Conservation (phyloP, 2,329 filamentous ascomycete genomes). For the Xylariaceae sp. region DNA sequence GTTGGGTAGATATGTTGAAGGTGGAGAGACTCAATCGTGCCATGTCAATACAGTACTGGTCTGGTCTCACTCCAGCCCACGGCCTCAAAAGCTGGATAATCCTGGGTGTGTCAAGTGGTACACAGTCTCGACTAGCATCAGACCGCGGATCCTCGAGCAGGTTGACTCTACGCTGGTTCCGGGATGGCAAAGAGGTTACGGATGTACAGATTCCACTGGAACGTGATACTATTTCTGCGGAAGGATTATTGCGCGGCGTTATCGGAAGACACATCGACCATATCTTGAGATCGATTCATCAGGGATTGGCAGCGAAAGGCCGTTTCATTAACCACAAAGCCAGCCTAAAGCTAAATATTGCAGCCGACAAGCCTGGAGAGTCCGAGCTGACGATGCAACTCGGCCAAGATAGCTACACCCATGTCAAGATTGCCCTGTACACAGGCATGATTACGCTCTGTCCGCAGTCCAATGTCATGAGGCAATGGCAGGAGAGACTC, state of each 20-base stretch:
- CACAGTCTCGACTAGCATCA: constrained; percentile 37
- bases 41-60: constrained; percentile 90
- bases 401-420: constrained; percentile 56
- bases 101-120: constrained; percentile 71
- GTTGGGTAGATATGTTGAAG: constrained; percentile 75
- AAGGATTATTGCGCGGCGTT: constrained; percentile 67
- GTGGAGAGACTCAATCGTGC: constrained; percentile 78
- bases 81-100: constrained; percentile 87
- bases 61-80: constrained; percentile 50
- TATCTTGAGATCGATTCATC: constrained; percentile 64
- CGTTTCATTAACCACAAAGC: constrained; percentile 61
- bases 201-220: constrained; percentile 66
- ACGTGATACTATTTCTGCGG: constrained; percentile 64
- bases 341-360: constrained; percentile 54
- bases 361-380: constrained; percentile 58
- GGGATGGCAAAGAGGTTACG: constrained; percentile 71
- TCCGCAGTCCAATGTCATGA: constrained; percentile 55
- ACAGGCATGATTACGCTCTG: constrained; percentile 72
- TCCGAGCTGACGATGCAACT: constrained; percentile 68
- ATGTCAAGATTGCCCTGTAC: constrained; percentile 68
- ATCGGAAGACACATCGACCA: constrained; percentile 72
- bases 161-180: constrained; percentile 74
- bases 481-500: constrained; percentile 59
- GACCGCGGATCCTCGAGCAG: constrained; percentile 47
- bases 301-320: constrained; percentile 54